These are phyloP conservation scores for Daldinia sp. DNA, from an alignment of 2,329 filamentous ascomycete species.

Conservation along the genomic window DNA sequence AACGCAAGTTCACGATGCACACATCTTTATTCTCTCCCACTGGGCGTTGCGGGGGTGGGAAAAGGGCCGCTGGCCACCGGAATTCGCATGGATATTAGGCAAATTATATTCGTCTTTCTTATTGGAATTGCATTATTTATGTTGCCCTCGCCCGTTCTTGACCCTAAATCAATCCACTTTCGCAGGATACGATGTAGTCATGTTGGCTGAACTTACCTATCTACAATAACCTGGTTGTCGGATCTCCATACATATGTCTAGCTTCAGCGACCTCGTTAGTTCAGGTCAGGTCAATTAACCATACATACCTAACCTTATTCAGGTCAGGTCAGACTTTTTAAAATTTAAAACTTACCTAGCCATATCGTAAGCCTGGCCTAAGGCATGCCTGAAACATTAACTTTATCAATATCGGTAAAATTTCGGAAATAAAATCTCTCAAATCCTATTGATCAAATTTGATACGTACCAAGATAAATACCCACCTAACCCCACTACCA, in stretches of 20 bases:
- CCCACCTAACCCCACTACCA: too few relatives aligned
- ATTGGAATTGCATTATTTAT: neutral
- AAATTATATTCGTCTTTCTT: neutral
- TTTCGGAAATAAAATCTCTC: too few relatives aligned
- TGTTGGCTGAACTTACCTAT: neutral
- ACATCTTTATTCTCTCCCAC: neutral
- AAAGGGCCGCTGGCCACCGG: neutral
- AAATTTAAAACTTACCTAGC: too few relatives aligned
- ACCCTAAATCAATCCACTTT: neutral
- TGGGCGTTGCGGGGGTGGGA: neutral
- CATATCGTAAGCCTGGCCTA: too few relatives aligned
- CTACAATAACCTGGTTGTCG: neutral
- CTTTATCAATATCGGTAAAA: too few relatives aligned
- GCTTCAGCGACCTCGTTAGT: too few relatives aligned
- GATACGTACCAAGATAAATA: too few relatives aligned
- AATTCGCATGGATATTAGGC: neutral
- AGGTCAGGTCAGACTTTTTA: too few relatives aligned
- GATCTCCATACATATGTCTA: neutral
- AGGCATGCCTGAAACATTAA: too few relatives aligned
- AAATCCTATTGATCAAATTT: too few relatives aligned
- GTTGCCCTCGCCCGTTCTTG: neutral
- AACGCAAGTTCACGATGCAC: too few relatives aligned
- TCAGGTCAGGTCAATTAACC: too few relatives aligned
- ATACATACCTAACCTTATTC: neutral
- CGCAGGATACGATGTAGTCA: neutral